phyloP scores from a whole-genome alignment of 345 rosid genomes.

The Citrus medica region DNA sequence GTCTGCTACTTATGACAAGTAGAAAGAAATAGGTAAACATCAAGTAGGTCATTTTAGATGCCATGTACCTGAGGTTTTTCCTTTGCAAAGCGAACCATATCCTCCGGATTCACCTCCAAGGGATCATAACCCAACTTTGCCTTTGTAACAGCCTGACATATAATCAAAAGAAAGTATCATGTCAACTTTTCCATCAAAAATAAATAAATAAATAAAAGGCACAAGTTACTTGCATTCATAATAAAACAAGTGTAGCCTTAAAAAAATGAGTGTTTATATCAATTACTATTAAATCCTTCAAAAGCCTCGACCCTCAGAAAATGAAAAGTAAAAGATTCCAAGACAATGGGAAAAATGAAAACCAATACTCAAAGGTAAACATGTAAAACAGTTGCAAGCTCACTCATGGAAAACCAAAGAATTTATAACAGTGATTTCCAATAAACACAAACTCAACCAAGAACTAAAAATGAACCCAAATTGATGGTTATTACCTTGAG shows the following conservation, averaged over 20 bases:
- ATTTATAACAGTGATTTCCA: constrained; percentile 9
- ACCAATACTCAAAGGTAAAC: background rate
- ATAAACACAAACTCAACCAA: constrained; percentile 7
- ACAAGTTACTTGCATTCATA: constrained; percentile 4
- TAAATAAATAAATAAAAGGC: background rate
- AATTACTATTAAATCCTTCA: background rate
- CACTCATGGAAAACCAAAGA: background rate
- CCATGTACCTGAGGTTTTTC: constrained; percentile 85
- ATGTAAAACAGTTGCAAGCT: background rate
- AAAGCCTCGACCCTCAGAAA: background rate
- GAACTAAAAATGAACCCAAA: constrained; percentile 2
- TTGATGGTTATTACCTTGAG: constrained; percentile 60
- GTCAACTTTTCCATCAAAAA: background rate
- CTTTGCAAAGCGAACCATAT: constrained; percentile 94
- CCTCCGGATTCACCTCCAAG: constrained; percentile 96
- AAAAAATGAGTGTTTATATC: background rate
- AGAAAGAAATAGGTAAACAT: constrained; percentile 9
- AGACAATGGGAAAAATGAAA: background rate
- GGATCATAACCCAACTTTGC: constrained; percentile 98
- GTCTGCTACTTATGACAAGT: background rate
- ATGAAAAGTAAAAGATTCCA: background rate
- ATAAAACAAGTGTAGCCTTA: background rate
- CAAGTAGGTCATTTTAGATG: background rate
- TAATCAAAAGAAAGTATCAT: constrained; percentile 14
- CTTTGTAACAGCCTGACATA: constrained; percentile 85